A percentile compares a stretch with the other conserved stretches of the same genome.
These are phyloP conservation scores for Dichotomocladium elegans DNA, from an alignment of 371 early-diverging fungal species.

Conservation along the genomic window DNA sequence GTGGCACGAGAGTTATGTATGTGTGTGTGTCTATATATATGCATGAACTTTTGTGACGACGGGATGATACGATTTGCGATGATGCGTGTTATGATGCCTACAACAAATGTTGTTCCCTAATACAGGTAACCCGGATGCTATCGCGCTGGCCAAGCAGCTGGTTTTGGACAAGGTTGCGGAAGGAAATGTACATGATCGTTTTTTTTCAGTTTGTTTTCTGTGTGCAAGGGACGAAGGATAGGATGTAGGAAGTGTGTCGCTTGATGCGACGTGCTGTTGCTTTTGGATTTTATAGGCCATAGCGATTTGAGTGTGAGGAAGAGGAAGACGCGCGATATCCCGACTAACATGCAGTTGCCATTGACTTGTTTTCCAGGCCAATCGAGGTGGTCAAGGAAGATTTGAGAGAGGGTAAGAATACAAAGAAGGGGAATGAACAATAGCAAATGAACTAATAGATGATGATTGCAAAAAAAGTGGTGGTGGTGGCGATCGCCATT, in stretches of 20 bases:
- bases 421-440: not conserved
- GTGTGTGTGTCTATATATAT: slow-evolving; percentile 3
- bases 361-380: slow-evolving; percentile 20
- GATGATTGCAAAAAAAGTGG: not conserved
- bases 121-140: slow-evolving; percentile 48
- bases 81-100: not conserved
- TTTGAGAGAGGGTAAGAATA: not conserved
- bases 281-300: too few species aligned
- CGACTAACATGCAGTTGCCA: not conserved
- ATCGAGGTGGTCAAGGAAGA: slow-evolving; percentile 22
- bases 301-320: too few species aligned
- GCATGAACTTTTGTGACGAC: slow-evolving; percentile 20
- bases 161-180: slow-evolving; percentile 57
- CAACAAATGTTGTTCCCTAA: slow-evolving; percentile 12
- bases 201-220: slow-evolving; percentile 10
- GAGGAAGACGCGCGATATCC: too few species aligned
- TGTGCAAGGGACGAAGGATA: not conserved
- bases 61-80: slow-evolving; percentile 18
- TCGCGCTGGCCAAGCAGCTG: slow-evolving; percentile 52
- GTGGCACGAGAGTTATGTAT: not conserved
- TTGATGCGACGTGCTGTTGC: not conserved
- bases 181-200: slow-evolving; percentile 30
- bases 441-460: too few species aligned
- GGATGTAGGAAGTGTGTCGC: not conserved
- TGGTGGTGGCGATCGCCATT: slow-evolving; percentile 20